phyloP scores from a whole-genome alignment of 2,329 filamentous ascomycete genomes.

The Periconia sp. region DNA sequence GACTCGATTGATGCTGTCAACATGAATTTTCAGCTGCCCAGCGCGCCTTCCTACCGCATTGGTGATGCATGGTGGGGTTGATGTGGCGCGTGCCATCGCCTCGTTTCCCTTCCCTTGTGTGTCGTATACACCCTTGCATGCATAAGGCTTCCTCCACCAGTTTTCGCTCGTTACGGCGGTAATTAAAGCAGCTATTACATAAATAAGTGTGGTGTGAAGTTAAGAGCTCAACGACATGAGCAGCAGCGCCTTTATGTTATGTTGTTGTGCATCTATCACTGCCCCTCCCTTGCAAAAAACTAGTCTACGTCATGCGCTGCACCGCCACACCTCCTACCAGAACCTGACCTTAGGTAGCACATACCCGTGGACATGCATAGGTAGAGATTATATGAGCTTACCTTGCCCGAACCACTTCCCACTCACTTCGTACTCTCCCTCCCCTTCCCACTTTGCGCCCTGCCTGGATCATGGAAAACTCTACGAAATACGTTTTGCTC shows the following conservation, averaged over 20 bases:
- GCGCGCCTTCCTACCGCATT: not conserved
- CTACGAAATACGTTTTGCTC: constrained; percentile 38
- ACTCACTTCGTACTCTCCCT: not conserved
- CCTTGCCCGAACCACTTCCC: not conserved
- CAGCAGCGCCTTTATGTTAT: too few species aligned
- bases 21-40: not conserved
- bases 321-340: not conserved
- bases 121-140: not conserved
- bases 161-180: not conserved
- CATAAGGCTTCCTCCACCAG: too few species aligned
- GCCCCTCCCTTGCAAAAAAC: not conserved
- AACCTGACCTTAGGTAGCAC: too few species aligned
- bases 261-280: not conserved
- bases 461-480: constrained; percentile 31
- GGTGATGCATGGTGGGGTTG: not conserved
- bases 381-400: not conserved
- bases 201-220: too few species aligned
- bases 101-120: not conserved
- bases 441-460: constrained; percentile 4
- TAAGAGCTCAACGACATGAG: too few species aligned
- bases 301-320: not conserved
- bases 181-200: not conserved
- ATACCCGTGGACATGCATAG: too few species aligned
- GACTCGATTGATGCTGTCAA: not conserved
- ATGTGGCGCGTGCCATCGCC: not conserved